phyloP scores from a whole-genome alignment of 176 grass and related monocot species.

The Phoenix dactylifera region DNA sequence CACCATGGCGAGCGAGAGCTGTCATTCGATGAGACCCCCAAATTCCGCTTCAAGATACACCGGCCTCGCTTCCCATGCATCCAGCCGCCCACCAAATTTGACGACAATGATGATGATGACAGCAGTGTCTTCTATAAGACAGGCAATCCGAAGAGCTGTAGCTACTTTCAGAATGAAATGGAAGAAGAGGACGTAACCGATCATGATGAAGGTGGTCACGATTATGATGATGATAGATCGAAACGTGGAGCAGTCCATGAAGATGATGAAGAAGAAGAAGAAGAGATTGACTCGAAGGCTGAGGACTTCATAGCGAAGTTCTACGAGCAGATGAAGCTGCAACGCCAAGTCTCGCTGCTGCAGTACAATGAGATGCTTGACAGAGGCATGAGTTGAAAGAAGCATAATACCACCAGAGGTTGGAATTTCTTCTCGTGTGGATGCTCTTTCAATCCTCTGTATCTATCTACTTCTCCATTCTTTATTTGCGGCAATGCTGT shows the following conservation, averaged over 20 bases:
- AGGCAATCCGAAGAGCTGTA: background rate
- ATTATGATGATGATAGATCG: background rate
- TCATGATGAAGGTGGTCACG: background rate
- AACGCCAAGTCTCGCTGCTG: background rate
- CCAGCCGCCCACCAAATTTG: conserved; percentile 17
- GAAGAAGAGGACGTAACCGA: background rate
- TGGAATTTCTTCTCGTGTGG: too few species aligned
- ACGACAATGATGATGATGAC: conserved; percentile 19
- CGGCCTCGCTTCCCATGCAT: conserved; percentile 71
- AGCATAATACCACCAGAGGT: too few species aligned
- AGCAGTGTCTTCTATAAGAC: conserved; percentile 22
- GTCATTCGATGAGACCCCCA: conserved; percentile 82
- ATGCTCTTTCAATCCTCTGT: too few species aligned
- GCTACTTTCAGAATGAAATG: too few species aligned
- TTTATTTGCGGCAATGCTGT: too few species aligned
- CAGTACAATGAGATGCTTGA: background rate
- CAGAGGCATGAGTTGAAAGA: conserved; percentile 19
- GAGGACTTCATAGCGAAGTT: conserved; percentile 78
- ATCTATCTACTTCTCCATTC: too few species aligned
- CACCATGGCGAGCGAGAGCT: conserved; percentile 59
- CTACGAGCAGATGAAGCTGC: background rate
- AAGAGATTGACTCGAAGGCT: conserved; percentile 47
- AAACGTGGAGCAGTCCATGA: background rate
- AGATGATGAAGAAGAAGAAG: background rate
- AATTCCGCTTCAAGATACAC: conserved; percentile 54